Conservation (phyloP, 768 basidiomycete genomes). For the Xanthoconium stramineum region DNA sequence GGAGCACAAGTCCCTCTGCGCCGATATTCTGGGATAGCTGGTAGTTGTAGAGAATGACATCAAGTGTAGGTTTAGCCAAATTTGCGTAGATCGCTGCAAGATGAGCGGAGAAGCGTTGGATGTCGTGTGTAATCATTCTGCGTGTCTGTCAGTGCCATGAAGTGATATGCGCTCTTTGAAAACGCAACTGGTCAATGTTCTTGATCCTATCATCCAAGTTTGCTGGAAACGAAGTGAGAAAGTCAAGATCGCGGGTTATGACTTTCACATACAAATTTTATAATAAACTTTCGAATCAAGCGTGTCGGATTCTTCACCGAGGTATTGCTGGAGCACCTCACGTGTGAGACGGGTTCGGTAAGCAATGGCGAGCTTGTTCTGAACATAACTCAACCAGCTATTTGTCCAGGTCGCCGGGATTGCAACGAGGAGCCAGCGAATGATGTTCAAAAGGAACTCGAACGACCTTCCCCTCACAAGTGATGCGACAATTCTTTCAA, state of each 20-base stretch:
- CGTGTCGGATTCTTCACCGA: slow-evolving; percentile 66
- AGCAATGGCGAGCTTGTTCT: slow-evolving; percentile 88
- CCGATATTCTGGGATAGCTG: slow-evolving; percentile 93
- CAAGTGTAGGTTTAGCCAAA: slow-evolving; percentile 88
- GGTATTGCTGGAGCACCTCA: slow-evolving; percentile 79
- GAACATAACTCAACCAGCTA: slow-evolving; percentile 88
- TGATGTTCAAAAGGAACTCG: slow-evolving; percentile 80
- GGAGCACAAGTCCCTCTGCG: slow-evolving; percentile 81
- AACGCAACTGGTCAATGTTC: slow-evolving; percentile 84
- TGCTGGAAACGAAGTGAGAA: slow-evolving; percentile 42
- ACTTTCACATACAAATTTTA: slow-evolving; percentile 66
- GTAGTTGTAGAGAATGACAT: slow-evolving; percentile 93
- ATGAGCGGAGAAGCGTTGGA: slow-evolving; percentile 86
- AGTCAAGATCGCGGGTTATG: not conserved
- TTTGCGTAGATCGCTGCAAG: slow-evolving; percentile 94
- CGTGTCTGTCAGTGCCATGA: slow-evolving; percentile 6
- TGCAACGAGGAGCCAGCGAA: slow-evolving; percentile 88
- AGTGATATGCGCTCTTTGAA: not conserved
- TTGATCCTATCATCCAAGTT: slow-evolving; percentile 95
- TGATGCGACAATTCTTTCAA: slow-evolving; percentile 83
- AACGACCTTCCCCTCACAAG: slow-evolving; percentile 82
- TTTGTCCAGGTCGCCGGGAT: slow-evolving; percentile 93
- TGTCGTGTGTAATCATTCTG: slow-evolving; percentile 95
- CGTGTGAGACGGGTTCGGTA: slow-evolving; percentile 84
- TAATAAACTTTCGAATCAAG: slow-evolving; percentile 86